These are phyloP conservation scores for Phytophthora nicotianae DNA, from an alignment of 352 stramenopile species.

Conservation along the genomic window DNA sequence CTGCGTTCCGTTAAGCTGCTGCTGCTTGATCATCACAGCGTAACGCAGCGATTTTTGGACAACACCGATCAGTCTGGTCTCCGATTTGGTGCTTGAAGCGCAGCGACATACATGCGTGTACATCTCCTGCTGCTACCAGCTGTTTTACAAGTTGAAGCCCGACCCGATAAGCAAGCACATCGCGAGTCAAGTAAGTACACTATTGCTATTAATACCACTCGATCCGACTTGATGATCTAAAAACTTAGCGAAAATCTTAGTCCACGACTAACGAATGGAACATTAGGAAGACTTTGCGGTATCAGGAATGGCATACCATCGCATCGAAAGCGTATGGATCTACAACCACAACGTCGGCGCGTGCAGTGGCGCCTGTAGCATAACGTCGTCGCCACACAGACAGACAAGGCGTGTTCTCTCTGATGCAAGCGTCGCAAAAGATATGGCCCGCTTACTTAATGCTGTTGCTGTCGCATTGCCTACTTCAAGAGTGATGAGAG, in stretches of 20 bases:
- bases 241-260: constrained; percentile 23
- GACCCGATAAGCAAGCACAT: constrained; percentile 11
- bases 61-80: not conserved
- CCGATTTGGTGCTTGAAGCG: constrained; percentile 15
- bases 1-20: not conserved
- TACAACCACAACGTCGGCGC: not conserved
- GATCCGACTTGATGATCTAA: constrained; percentile 2
- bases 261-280: constrained; percentile 24
- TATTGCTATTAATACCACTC: no score
- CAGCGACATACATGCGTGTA: constrained; percentile 17
- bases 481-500: no score
- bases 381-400: not conserved
- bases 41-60: constrained; percentile 19
- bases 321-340: no score
- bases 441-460: no score
- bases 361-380: not conserved
- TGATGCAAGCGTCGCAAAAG: not conserved
- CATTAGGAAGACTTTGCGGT: not conserved
- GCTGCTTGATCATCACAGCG: constrained; percentile 1
- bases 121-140: constrained; percentile 19
- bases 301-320: not conserved
- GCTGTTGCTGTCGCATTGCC: no score
- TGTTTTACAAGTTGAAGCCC: constrained; percentile 31
- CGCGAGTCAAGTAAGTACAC: not conserved
- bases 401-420: not conserved